Conservation (phyloP, 2,329 filamentous ascomycete species). For the Xylariaceae sp. region DNA sequence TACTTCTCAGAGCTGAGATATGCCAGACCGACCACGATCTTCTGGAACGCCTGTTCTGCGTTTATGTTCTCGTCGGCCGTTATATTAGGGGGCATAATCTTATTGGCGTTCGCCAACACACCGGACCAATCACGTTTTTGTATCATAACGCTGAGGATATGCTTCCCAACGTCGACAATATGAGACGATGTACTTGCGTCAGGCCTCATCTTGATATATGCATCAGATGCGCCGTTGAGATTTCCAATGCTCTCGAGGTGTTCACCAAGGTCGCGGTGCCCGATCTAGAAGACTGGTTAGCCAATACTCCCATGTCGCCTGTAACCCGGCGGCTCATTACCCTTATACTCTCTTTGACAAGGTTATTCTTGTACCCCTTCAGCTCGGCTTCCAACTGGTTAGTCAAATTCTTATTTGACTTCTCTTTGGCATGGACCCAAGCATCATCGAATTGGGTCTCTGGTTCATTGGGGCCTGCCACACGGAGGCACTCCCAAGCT, state of each 20-base stretch:
- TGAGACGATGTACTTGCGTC: constrained; percentile 82
- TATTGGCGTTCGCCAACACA: constrained; percentile 56
- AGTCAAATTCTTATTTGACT: constrained; percentile 64
- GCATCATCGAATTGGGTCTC: constrained; percentile 62
- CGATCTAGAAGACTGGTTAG: constrained; percentile 60
- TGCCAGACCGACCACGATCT: constrained; percentile 49
- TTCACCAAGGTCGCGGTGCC: constrained; percentile 83
- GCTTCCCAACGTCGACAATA: constrained; percentile 75
- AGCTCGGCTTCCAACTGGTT: constrained; percentile 78
- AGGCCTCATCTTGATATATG: constrained; percentile 82
- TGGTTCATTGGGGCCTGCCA: constrained; percentile 61
- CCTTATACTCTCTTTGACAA: constrained; percentile 94
- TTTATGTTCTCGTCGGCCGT: constrained; percentile 44
- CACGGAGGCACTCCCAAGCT: constrained; percentile 60
- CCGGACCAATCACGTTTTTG: constrained; percentile 74
- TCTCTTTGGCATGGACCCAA: constrained; percentile 71
- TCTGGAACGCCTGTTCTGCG: constrained; percentile 47
- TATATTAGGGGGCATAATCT: constrained; percentile 54
- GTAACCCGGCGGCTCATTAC: constrained; percentile 44
- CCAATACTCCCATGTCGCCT: background rate
- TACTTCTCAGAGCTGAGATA: constrained; percentile 46
- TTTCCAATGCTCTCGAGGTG: constrained; percentile 79
- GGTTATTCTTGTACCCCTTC: constrained; percentile 90
- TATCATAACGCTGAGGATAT: constrained; percentile 70
- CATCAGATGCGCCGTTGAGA: constrained; percentile 66